Conservation (phyloP, 2,329 filamentous ascomycete species). For the Pseudopithomyces chartarum region DNA sequence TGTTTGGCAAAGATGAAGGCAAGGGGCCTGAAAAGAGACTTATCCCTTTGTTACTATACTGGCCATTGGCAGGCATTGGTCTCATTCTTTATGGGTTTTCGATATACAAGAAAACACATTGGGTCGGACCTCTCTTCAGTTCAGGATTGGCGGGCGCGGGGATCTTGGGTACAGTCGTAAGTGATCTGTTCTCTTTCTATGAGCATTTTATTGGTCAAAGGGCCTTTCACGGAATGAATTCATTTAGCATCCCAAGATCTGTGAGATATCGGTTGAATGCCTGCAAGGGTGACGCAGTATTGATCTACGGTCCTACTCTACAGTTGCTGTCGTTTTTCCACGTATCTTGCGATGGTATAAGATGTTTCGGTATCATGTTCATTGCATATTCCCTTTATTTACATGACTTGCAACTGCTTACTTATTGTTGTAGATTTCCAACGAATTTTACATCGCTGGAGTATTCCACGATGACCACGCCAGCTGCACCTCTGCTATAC, state of each 20-base stretch:
- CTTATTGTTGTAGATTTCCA: conserved; percentile 5
- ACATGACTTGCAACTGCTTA: neutral
- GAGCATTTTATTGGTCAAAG: no score
- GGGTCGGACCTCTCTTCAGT: conserved; percentile 51
- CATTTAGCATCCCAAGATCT: no score
- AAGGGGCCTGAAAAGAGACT: conserved; percentile 20
- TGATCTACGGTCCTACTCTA: no score
- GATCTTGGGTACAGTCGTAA: conserved; percentile 13
- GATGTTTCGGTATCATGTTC: neutral
- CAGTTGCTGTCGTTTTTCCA: no score
- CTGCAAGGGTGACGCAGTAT: no score
- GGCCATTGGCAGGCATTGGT: conserved; percentile 34
- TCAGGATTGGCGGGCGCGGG: conserved; percentile 50
- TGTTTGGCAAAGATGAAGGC: conserved; percentile 11
- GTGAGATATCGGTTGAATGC: no score
- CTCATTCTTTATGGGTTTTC: conserved; percentile 18
- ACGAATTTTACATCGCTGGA: conserved; percentile 6
- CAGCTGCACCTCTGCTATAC: conserved; percentile 32
- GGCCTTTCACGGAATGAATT: no score
- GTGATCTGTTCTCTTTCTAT: neutral
- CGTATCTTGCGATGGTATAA: no score
- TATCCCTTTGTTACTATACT: conserved; percentile 11
- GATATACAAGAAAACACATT: conserved; percentile 7
- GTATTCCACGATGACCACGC: conserved; percentile 11
- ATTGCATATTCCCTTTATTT: no score